Percentiles rank a stretch among this genome's conserved stretches.
These are phyloP conservation scores for Aspergillus unguis DNA, from an alignment of 2,329 filamentous ascomycete species.

Conservation along the genomic window DNA sequence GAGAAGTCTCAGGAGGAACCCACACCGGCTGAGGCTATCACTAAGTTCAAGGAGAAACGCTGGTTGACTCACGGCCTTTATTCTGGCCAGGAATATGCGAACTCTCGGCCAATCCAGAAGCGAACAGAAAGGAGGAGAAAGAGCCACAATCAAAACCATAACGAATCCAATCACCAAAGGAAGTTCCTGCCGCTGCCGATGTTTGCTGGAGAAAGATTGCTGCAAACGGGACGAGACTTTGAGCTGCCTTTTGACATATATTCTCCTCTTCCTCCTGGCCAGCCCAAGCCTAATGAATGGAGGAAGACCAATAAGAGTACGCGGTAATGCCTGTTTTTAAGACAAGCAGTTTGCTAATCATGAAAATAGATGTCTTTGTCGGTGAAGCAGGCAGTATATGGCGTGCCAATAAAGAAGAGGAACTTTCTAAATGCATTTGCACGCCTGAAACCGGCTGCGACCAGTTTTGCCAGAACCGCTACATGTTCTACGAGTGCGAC, in stretches of 20 bases:
- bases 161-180: constrained; percentile 23
- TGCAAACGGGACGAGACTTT: constrained; percentile 75
- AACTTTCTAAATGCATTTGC: constrained; percentile 77
- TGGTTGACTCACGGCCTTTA: constrained; percentile 84
- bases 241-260: constrained; percentile 88
- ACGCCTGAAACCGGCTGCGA: constrained; percentile 74
- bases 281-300: constrained; percentile 92
- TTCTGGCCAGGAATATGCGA: constrained; percentile 67
- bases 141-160: constrained; percentile 23
- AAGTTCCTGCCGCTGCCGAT: constrained; percentile 70
- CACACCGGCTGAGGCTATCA: constrained; percentile 20
- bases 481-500: constrained; percentile 98
- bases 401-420: constrained; percentile 72
- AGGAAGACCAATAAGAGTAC: constrained; percentile 85
- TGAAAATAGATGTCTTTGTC: constrained; percentile 74
- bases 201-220: constrained; percentile 67
- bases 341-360: constrained; percentile 28
- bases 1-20: constrained; percentile 20
- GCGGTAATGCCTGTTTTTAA: constrained; percentile 30
- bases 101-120: constrained; percentile 49
- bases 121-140: constrained; percentile 42
- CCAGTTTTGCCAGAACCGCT: constrained; percentile 87
- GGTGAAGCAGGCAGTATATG: constrained; percentile 76
- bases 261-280: constrained; percentile 76
- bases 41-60: constrained; percentile 57